A percentile compares a stretch with the other conserved stretches of the same genome.
Evolutionary conservation across 495 filamentous ascomycete genomes (phyloP).

Genomic region (Ramalina intermedia): DNA sequence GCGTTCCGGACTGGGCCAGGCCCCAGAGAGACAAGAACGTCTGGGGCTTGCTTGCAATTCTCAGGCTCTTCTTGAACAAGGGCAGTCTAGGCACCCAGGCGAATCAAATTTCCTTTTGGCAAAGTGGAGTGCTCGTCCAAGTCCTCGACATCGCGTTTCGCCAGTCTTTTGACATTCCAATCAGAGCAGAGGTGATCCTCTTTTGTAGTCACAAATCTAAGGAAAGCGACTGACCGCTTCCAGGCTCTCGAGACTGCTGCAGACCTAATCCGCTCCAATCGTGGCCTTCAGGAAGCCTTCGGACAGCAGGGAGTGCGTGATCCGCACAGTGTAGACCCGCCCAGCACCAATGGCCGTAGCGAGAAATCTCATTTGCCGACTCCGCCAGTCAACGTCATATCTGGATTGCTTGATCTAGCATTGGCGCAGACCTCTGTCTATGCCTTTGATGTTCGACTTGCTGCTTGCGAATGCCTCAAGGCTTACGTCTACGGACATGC

Average conservation of each 20-base stretch:
- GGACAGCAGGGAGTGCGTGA: constrained; percentile 65
- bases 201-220: not conserved
- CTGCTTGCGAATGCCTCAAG: constrained; percentile 78
- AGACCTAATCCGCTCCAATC: constrained; percentile 75
- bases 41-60: constrained; percentile 73
- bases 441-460: constrained; percentile 65
- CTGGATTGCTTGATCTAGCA: constrained; percentile 78
- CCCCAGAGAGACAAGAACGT: constrained; percentile 79
- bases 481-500: constrained; percentile 76
- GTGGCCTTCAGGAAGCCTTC: constrained; percentile 66
- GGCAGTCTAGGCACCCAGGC: constrained; percentile 65
- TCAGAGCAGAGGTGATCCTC: constrained; percentile 59
- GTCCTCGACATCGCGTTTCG: constrained; percentile 75
- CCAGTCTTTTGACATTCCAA: constrained; percentile 54
- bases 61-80: constrained; percentile 68
- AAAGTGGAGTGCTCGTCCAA: constrained; percentile 65
- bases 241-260: constrained; percentile 74
- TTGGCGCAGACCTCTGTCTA: constrained; percentile 49
- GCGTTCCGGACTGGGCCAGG: constrained; percentile 55
- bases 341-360: constrained; percentile 29
- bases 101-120: constrained; percentile 79
- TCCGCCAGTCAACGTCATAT: constrained; percentile 72
- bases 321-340: constrained; percentile 28
- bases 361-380: constrained; percentile 29
- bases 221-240: not conserved